These are phyloP conservation scores for Bruguiera hainesii DNA, from an alignment of 441 rosid genomes.

Conservation along the genomic window DNA sequence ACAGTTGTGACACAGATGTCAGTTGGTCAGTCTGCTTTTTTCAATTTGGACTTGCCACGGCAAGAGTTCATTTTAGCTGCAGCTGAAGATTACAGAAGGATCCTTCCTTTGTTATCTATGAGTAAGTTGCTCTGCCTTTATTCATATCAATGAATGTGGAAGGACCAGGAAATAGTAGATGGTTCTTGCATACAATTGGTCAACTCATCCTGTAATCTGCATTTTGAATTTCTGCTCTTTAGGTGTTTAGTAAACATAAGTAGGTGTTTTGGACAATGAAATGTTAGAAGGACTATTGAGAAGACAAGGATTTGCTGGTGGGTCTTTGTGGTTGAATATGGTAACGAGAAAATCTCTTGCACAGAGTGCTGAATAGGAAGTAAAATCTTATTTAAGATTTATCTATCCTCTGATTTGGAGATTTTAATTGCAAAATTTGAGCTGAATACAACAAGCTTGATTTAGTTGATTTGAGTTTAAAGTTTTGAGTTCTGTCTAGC, in stretches of 20 bases:
- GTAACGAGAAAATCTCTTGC: background rate
- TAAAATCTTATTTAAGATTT: background rate
- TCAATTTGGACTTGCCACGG: slow-evolving; percentile 36
- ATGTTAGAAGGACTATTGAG: background rate
- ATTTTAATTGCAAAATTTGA: background rate
- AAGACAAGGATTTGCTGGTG: background rate
- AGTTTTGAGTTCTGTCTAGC: too few species aligned
- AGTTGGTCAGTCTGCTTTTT: slow-evolving; percentile 73
- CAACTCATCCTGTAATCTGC: slow-evolving; percentile 2
- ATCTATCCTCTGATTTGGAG: background rate
- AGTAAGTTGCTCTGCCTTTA: slow-evolving; percentile 41
- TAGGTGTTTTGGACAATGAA: background rate
- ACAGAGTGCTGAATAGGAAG: too few species aligned
- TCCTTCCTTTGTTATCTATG: slow-evolving; percentile 43
- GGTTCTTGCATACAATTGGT: slow-evolving; percentile 9
- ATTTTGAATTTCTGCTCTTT: slow-evolving; percentile 6
- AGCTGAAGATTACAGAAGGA: slow-evolving; percentile 47
- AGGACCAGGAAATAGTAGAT: background rate
- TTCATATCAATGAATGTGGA: slow-evolving; percentile 8
- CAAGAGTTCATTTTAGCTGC: slow-evolving; percentile 66
- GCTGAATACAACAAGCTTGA: background rate
- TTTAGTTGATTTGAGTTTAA: background rate
- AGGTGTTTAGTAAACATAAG: background rate
- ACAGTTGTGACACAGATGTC: slow-evolving; percentile 70
- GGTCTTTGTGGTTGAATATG: background rate